Conservation (phyloP, 2,329 filamentous ascomycete genomes). For the Stenocarpella maydis region DNA sequence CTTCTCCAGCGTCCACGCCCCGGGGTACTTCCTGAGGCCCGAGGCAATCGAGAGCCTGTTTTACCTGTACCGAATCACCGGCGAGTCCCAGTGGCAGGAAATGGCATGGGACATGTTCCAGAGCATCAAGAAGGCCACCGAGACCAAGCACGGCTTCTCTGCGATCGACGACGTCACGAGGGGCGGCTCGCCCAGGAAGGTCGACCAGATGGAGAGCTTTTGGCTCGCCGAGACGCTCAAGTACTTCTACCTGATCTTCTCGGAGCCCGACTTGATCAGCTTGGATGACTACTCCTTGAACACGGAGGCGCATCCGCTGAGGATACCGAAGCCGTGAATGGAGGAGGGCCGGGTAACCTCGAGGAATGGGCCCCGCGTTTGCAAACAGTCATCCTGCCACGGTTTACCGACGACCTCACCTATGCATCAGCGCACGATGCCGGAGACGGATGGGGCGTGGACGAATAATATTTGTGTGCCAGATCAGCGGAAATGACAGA, state of each 20-base stretch:
- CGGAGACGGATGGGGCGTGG: neutral
- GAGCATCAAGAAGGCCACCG: constrained; percentile 51
- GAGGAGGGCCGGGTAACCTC: neutral
- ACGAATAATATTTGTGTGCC: neutral
- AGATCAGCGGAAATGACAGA: neutral
- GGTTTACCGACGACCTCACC: neutral
- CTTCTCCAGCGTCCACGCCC: constrained; percentile 62
- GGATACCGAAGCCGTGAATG: constrained; percentile 36
- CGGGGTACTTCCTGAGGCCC: constrained; percentile 54
- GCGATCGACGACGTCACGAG: constrained; percentile 50
- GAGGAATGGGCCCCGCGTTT: neutral
- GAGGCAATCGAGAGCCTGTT: constrained; percentile 63
- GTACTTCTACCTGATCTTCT: constrained; percentile 79
- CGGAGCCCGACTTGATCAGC: constrained; percentile 67
- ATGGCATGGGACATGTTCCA: constrained; percentile 59
- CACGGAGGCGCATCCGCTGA: constrained; percentile 63
- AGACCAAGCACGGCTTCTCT: constrained; percentile 54
- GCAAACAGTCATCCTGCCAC: neutral
- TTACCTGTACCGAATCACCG: constrained; percentile 60
- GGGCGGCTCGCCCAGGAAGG: constrained; percentile 49
- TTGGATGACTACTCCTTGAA: constrained; percentile 76
- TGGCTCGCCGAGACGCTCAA: constrained; percentile 82
- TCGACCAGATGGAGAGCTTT: constrained; percentile 63
- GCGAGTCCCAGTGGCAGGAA: constrained; percentile 53
- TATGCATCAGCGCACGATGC: neutral